Percentiles rank a stretch among this genome's conserved stretches.
Evolutionary conservation across 345 rosid species (phyloP).

Genomic region (Mangifera indica): DNA sequence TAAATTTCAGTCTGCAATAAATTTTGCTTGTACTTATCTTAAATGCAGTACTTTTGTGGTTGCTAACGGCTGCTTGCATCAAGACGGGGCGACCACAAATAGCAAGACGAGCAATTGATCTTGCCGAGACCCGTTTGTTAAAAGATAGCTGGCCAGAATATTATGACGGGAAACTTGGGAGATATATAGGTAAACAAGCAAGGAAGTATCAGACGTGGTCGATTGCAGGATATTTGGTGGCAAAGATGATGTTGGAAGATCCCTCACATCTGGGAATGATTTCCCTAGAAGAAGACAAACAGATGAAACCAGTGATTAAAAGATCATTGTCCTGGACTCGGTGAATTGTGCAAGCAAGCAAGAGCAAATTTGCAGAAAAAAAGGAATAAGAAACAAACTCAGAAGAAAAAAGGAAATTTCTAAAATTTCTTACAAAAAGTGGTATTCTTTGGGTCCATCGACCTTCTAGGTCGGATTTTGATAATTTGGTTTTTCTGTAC

Average conservation of each 20-base stretch:
- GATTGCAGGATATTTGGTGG: conserved; percentile 40
- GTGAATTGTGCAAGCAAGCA: not conserved
- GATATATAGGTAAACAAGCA: conserved; percentile 40
- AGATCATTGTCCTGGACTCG: conserved; percentile 31
- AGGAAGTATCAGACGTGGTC: conserved; percentile 42
- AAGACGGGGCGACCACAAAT: conserved; percentile 44
- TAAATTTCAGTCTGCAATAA: not conserved
- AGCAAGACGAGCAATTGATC: conserved; percentile 39
- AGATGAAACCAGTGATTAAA: conserved; percentile 36
- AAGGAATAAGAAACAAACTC: not conserved
- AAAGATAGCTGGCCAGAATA: conserved; percentile 46
- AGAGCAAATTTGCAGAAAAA: conserved; percentile 8
- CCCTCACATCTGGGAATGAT: conserved; percentile 43
- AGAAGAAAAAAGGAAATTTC: not conserved
- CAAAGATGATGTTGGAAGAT: conserved; percentile 47
- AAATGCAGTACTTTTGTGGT: conserved; percentile 40
- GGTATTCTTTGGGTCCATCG: conserved; percentile 12
- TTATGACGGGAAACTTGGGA: conserved; percentile 38
- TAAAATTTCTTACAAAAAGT: not conserved
- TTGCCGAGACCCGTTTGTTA: conserved; percentile 28
- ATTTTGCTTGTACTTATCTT: not conserved
- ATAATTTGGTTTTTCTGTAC: not conserved
- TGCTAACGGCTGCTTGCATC: conserved; percentile 41
- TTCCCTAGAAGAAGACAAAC: conserved; percentile 41
- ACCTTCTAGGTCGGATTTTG: conserved; percentile 4